Evolutionary conservation across 805 yeast species (phyloP).

Genomic region (Lipomyces kockii): DNA sequence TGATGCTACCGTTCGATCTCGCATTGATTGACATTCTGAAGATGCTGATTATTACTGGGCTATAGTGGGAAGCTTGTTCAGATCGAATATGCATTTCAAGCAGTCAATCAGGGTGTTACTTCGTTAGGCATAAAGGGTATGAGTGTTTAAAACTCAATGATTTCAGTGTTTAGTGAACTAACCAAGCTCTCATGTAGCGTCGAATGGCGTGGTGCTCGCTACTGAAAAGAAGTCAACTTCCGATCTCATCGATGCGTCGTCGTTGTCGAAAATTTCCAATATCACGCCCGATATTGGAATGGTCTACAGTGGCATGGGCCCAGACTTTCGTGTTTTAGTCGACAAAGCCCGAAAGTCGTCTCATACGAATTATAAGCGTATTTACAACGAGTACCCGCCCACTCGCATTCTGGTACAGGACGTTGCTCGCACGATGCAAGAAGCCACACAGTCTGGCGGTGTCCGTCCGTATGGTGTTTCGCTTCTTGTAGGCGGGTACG

Average conservation of each 20-base stretch:
- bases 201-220: conserved; percentile 95
- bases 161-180: background rate
- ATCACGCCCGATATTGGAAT: conserved; percentile 96
- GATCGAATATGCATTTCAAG: conserved; percentile 95
- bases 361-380: conserved; percentile 88
- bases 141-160: background rate
- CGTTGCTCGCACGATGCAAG: conserved; percentile 95
- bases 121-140: conserved; percentile 80
- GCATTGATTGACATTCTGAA: background rate
- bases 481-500: conserved; percentile 90
- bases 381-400: conserved; percentile 97
- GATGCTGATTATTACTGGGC: conserved; percentile 4
- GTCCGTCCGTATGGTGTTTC: conserved; percentile 99
- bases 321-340: conserved; percentile 92
- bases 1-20: background rate
- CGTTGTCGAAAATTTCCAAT: conserved; percentile 74
- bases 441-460: conserved; percentile 98
- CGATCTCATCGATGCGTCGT: conserved; percentile 71
- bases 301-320: conserved; percentile 98
- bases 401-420: conserved; percentile 92
- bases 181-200: conserved; percentile 54
- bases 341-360: conserved; percentile 93
- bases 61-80: conserved; percentile 93
- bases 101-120: conserved; percentile 97
- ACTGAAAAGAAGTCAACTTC: conserved; percentile 92